Evolutionary conservation across 1,284 basidiomycete species (phyloP).

Genomic region (Polyporus tsugae): DNA sequence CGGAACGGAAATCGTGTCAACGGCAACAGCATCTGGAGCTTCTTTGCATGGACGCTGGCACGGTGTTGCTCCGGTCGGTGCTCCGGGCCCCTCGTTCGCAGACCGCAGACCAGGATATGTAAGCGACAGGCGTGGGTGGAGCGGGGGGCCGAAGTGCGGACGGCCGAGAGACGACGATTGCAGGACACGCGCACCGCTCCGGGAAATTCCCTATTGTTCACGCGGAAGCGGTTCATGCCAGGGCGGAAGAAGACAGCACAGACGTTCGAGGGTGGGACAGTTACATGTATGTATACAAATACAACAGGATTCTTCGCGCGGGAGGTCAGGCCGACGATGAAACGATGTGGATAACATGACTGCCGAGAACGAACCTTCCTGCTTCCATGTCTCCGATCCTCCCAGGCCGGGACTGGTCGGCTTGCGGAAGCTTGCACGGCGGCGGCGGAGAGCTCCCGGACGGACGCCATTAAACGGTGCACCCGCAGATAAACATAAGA

Average conservation of each 20-base stretch:
- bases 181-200: neutral
- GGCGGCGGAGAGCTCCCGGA: neutral
- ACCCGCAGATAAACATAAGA: neutral
- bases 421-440: neutral
- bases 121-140: neutral
- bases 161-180: neutral
- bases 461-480: neutral
- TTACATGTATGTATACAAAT: neutral
- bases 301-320: slow-evolving; percentile 1
- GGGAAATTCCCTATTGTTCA: neutral
- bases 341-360: neutral
- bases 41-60: slow-evolving; percentile 3
- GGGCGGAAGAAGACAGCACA: neutral
- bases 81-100: neutral
- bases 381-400: slow-evolving; percentile 1
- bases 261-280: neutral
- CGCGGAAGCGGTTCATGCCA: neutral
- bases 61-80: neutral
- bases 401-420: neutral
- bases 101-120: neutral
- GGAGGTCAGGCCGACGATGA: slow-evolving; percentile 6
- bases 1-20: neutral
- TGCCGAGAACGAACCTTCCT: neutral
- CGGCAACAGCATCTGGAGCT: slow-evolving; percentile 7
- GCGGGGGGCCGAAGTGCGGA: neutral